These are phyloP conservation scores for Clavispora vitiphila DNA, from an alignment of 805 yeast genomes.

Conservation along the genomic window DNA sequence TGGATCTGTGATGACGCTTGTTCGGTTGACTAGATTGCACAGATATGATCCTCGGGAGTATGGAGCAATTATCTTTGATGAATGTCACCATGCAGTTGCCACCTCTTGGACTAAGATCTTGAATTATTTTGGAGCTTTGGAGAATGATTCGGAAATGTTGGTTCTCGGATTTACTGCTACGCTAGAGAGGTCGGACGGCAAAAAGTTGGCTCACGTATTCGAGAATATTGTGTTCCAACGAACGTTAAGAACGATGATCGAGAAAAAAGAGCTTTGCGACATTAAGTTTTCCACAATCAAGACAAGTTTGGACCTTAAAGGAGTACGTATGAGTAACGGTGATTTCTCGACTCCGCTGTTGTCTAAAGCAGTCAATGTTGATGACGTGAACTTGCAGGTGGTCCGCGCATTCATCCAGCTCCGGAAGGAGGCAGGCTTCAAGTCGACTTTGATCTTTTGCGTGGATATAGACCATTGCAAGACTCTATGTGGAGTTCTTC, in stretches of 20 bases:
- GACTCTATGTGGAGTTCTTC: constrained; percentile 48
- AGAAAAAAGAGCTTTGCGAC: constrained; percentile 64
- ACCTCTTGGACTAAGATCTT: constrained; percentile 56
- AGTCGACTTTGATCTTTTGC: constrained; percentile 72
- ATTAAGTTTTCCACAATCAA: constrained; percentile 58
- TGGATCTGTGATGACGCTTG: constrained; percentile 70
- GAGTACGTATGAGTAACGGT: constrained; percentile 27
- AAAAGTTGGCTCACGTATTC: constrained; percentile 52
- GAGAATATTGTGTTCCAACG: constrained; percentile 73
- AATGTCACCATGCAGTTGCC: constrained; percentile 90
- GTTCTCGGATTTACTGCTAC: constrained; percentile 90
- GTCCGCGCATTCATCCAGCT: constrained; percentile 45
- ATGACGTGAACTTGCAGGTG: constrained; percentile 51
- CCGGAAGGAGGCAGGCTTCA: constrained; percentile 32
- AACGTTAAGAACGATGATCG: constrained; percentile 60
- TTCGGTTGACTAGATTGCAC: constrained; percentile 41
- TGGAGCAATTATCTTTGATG: constrained; percentile 78
- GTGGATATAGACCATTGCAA: constrained; percentile 67
- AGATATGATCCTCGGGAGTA: constrained; percentile 54
- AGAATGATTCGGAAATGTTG: constrained; percentile 39
- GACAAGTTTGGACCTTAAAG: constrained; percentile 40
- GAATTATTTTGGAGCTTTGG: constrained; percentile 50
- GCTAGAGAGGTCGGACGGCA: constrained; percentile 67
- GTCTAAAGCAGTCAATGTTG: constrained; percentile 51
- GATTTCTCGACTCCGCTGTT: constrained; percentile 55